These are phyloP conservation scores for Pyrus pyrifolia DNA, from an alignment of 306 rosid genomes.

Conservation along the genomic window DNA sequence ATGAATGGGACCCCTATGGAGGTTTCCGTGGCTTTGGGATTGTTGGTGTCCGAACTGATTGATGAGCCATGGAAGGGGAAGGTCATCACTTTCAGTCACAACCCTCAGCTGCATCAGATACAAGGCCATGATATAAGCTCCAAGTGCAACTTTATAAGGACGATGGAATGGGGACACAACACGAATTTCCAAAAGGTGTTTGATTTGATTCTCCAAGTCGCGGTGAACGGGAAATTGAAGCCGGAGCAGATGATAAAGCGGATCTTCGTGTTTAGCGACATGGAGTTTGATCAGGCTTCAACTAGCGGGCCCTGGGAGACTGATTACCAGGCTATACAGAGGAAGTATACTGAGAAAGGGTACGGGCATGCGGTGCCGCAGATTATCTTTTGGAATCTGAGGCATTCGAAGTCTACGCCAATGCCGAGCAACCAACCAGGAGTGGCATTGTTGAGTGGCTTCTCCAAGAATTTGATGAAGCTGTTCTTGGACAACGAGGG, in stretches of 20 bases:
- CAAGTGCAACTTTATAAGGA: conserved; percentile 27
- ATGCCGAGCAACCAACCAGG: conserved; percentile 42
- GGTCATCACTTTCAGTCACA: conserved; percentile 40
- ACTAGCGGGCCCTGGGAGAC: conserved; percentile 40
- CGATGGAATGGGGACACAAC: conserved; percentile 34
- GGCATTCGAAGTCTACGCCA: conserved; percentile 47
- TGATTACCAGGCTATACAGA: conserved; percentile 45
- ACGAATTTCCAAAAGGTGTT: conserved; percentile 64
- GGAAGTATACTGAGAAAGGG: conserved; percentile 44
- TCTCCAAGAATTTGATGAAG: conserved; percentile 61
- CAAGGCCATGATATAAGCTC: conserved; percentile 31
- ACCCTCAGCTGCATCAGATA: conserved; percentile 45
- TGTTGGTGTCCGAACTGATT: conserved; percentile 52
- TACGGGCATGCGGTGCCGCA: conserved; percentile 47
- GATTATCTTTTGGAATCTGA: conserved; percentile 66
- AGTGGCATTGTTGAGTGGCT: conserved; percentile 64
- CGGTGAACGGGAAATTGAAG: conserved; percentile 42
- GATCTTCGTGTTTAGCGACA: conserved; percentile 60
- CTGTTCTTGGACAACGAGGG: conserved; percentile 48
- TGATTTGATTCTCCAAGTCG: conserved; percentile 44
- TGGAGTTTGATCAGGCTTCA: conserved; percentile 63
- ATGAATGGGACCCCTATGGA: conserved; percentile 49
- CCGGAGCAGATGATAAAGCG: conserved; percentile 56
- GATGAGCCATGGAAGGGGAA: conserved; percentile 69
- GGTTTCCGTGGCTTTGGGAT: conserved; percentile 53